Conservation (phyloP, 2,329 filamentous ascomycete species). For the Cytospora piceicola region DNA sequence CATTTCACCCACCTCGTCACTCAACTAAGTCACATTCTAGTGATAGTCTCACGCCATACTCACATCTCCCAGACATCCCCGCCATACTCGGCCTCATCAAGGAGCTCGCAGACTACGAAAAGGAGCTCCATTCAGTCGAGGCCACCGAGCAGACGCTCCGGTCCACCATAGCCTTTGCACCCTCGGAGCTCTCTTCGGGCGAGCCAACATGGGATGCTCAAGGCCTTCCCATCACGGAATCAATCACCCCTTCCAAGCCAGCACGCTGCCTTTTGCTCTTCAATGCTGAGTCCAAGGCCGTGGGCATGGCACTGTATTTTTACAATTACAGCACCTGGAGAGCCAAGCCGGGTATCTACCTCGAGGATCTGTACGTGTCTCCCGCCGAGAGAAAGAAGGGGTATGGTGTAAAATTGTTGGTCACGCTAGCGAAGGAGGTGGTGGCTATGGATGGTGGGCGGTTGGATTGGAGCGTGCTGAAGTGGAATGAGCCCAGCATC, state of each 20-base stretch:
- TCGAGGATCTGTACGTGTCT: slow-evolving; percentile 90
- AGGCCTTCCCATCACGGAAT: slow-evolving; percentile 51
- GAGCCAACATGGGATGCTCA: slow-evolving; percentile 36
- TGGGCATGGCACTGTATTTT: slow-evolving; percentile 88
- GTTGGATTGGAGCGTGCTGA: slow-evolving; percentile 88
- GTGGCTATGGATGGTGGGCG: slow-evolving; percentile 71
- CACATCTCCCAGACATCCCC: slow-evolving; percentile 66
- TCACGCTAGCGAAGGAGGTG: slow-evolving; percentile 78
- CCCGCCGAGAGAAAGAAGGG: slow-evolving; percentile 72
- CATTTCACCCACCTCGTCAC: slow-evolving; percentile 15
- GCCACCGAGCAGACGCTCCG: slow-evolving; percentile 76
- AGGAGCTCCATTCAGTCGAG: slow-evolving; percentile 72
- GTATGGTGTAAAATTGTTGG: slow-evolving; percentile 77
- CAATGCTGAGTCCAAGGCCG: slow-evolving; percentile 48
- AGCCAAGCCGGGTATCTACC: slow-evolving; percentile 82
- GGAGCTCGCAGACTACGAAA: slow-evolving; percentile 87
- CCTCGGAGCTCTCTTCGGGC: slow-evolving; percentile 47
- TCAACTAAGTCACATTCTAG: slow-evolving; percentile 1
- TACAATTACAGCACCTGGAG: slow-evolving; percentile 97
- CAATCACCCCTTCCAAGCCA: slow-evolving; percentile 60
- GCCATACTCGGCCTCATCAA: slow-evolving; percentile 81
- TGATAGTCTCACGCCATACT: background rate
- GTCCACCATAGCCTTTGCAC: slow-evolving; percentile 78
- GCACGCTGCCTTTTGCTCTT: slow-evolving; percentile 76
- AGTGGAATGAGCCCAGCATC: slow-evolving; percentile 92